These are phyloP conservation scores for Termitomyces sp. DNA, from an alignment of 768 basidiomycete genomes.

Conservation along the genomic window DNA sequence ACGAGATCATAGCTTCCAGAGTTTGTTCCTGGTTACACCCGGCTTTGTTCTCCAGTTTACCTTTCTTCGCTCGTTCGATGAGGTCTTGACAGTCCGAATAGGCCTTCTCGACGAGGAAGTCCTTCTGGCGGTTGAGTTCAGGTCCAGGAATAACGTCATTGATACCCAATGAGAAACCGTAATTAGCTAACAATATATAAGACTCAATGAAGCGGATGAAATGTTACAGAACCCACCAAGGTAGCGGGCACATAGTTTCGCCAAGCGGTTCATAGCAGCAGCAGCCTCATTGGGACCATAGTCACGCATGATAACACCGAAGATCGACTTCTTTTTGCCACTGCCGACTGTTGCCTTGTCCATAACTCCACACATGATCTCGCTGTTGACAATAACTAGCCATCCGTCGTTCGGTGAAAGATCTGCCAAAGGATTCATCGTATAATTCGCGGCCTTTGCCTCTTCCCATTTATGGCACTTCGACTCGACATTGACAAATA, in stretches of 20 bases:
- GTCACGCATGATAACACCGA: slow-evolving; percentile 95
- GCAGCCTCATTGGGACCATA: slow-evolving; percentile 96
- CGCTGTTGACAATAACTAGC: slow-evolving; percentile 94
- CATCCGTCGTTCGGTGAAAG: slow-evolving; percentile 97
- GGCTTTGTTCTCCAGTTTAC: slow-evolving; percentile 93
- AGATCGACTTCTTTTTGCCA: slow-evolving; percentile 99
- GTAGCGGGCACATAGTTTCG: slow-evolving; percentile 94
- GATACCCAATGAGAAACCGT: slow-evolving; percentile 96
- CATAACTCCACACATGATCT: slow-evolving; percentile 99
- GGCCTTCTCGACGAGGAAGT: slow-evolving; percentile 80
- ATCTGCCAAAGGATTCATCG: slow-evolving; percentile 70
- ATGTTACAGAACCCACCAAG: slow-evolving; percentile 51
- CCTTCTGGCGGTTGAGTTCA: slow-evolving; percentile 75
- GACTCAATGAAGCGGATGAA: not conserved
- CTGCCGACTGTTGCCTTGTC: slow-evolving; percentile 97
- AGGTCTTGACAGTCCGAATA: slow-evolving; percentile 85
- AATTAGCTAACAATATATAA: slow-evolving; percentile 67
- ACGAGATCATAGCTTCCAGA: slow-evolving; percentile 93
- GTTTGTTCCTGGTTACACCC: slow-evolving; percentile 97
- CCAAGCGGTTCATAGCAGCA: slow-evolving; percentile 91
- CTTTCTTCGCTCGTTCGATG: slow-evolving; percentile 87
- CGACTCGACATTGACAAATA: slow-evolving; percentile 92
- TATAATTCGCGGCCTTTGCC: slow-evolving; percentile 59
- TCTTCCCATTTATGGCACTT: slow-evolving; percentile 92
- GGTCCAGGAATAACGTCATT: slow-evolving; percentile 98